Conservation (phyloP, 768 basidiomycete genomes). For the Kwoniella dejecticola region DNA sequence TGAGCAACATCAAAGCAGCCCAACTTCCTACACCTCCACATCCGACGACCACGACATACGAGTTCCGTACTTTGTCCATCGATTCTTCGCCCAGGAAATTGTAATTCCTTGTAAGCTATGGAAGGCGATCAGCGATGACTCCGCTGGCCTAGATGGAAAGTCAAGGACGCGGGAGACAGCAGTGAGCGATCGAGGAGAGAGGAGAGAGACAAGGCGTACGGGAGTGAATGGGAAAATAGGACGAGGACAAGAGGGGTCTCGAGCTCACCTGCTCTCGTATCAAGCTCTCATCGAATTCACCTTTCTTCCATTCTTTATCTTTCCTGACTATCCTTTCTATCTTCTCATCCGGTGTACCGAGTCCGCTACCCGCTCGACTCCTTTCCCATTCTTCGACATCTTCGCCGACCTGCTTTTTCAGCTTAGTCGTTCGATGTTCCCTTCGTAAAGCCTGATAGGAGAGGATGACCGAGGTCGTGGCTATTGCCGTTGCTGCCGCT, state of each 20-base stretch:
- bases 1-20: conserved; percentile 87
- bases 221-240: neutral
- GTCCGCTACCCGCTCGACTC: conserved; percentile 29
- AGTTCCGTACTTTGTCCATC: conserved; percentile 74
- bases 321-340: conserved; percentile 26
- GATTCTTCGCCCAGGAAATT: conserved; percentile 89
- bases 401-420: conserved; percentile 52
- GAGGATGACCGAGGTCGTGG: conserved; percentile 52
- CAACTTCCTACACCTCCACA: conserved; percentile 97
- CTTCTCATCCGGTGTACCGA: conserved; percentile 34
- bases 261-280: conserved; percentile 65
- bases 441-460: conserved; percentile 53
- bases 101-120: conserved; percentile 86
- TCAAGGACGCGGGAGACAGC: neutral
- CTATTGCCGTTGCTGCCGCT: conserved; percentile 39
- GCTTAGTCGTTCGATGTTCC: conserved; percentile 48
- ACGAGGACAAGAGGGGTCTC: neutral
- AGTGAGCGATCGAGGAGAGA: too few relatives aligned
- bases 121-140: neutral
- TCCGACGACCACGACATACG: conserved; percentile 83
- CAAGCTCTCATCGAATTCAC: conserved; percentile 67
- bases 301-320: conserved; percentile 42
- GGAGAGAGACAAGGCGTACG: too few relatives aligned
- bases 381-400: conserved; percentile 49
- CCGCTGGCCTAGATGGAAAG: neutral